These are phyloP conservation scores for Dactylorhiza incarnata DNA, from an alignment of 106 monocot species.

Conservation along the genomic window DNA sequence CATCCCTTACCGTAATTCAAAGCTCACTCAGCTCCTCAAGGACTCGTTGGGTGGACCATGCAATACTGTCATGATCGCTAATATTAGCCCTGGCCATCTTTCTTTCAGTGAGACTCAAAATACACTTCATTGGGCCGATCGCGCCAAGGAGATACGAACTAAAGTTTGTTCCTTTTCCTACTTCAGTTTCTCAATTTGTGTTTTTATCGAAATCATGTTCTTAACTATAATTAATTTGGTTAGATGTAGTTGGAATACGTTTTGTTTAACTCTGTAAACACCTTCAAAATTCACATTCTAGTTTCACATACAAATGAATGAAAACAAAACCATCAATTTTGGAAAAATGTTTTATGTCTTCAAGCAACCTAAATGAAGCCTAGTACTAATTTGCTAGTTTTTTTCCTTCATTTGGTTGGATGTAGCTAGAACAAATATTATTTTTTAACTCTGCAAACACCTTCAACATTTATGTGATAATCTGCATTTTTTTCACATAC, in stretches of 20 bases:
- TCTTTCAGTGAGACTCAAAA: slow-evolving; percentile 90
- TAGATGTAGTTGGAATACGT: too few species aligned
- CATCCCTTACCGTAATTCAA: slow-evolving; percentile 94
- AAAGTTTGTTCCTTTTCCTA: slow-evolving; percentile 40
- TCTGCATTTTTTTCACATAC: not conserved
- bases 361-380: too few species aligned
- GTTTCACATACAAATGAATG: too few species aligned
- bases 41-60: slow-evolving; percentile 89
- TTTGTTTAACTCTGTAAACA: too few species aligned
- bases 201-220: not conserved
- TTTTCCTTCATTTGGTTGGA: not conserved
- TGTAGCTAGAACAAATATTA: not conserved
- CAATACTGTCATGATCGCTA: slow-evolving; percentile 98
- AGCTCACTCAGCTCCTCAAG: slow-evolving; percentile 96
- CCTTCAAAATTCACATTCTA: too few species aligned
- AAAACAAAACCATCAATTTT: too few species aligned
- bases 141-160: slow-evolving; percentile 86
- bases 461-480: not conserved
- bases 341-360: too few species aligned
- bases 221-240: too few species aligned
- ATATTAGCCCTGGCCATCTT: slow-evolving; percentile 74
- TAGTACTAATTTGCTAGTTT: not conserved
- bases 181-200: not conserved
- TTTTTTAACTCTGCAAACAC: too few species aligned
- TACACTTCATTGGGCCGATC: slow-evolving; percentile 97